Base-by-base conservation (phyloP, 192 early-diverging fungal genomes). In the Coemansia asiatica region DNA sequence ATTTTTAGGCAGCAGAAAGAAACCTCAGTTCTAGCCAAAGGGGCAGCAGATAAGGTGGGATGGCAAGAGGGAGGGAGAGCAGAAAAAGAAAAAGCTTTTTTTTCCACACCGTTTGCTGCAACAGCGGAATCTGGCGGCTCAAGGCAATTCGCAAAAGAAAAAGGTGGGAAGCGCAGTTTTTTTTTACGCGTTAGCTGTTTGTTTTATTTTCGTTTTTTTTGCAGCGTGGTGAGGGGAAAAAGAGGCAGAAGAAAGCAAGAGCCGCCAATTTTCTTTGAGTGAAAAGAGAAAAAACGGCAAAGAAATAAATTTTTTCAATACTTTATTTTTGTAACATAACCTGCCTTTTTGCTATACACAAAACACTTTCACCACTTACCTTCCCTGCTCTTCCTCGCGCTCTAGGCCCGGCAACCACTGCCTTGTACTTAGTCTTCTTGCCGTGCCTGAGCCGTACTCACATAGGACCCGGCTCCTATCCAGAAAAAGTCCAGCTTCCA, bases 181-280 rank as follows among this genome's bases (percentile, higher is more conserved):
- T 25, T 51, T 51, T 51, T 51, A 7, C 50, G 22, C 25, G 50
- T 12, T 51, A 6, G 4, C 31, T 8, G 31, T 8, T 8, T 8
- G 25, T n/a, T 21, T 19, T 51, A 25, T 51, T 25, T n/a, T n/a
- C n/a, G n/a, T 22, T 51, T 25, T 51, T 53, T 23, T 53, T 21
- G 50, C 50, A 53, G 26, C 22, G 21, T 53, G 21, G 21, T 23
- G 21, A 26, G 22, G 50, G 21, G 50, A 12, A 44, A 44, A 16
- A 16, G 40, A 44, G 40, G 15, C 40, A 12, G 15, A 16, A 44
- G 40, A 44, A 44, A 44, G 15, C 40, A 44, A 16, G 40, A 44
- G 40, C 40, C 26, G 50, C 50, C n/a, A n/a, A 53, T 27, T 53
- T 53, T 44, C 40, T 44, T 44, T 44, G 35, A 36, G 40, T 6